phyloP scores from a whole-genome alignment of 805 yeast genomes.

The Starmerella scarabaei region DNA sequence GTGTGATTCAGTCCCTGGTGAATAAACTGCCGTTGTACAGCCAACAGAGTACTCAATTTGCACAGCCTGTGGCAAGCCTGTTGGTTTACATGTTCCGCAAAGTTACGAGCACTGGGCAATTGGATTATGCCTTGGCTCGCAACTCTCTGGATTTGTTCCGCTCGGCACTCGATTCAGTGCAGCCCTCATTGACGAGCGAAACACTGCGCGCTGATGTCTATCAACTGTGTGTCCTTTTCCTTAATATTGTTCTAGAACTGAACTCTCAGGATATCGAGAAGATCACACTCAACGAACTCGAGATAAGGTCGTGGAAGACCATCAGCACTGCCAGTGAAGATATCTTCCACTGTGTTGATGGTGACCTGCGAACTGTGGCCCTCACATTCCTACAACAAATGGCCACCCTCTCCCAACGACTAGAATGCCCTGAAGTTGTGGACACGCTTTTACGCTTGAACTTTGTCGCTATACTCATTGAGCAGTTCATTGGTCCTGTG shows the following conservation, averaged over 20 bases:
- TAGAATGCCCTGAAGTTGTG: conserved; percentile 42
- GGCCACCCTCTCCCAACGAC: conserved; percentile 41
- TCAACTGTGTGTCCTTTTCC: conserved; percentile 52
- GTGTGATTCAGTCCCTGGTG: conserved; percentile 58
- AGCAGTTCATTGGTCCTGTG: conserved; percentile 24
- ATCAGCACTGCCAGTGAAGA: conserved; percentile 61
- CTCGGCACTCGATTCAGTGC: conserved; percentile 61
- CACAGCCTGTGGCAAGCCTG: conserved; percentile 65
- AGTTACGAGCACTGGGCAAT: conserved; percentile 31
- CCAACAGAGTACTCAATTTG: conserved; percentile 48
- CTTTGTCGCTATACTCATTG: conserved; percentile 48
- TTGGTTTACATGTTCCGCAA: conserved; percentile 57
- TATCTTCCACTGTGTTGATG: conserved; percentile 58
- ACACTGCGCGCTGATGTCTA: conserved; percentile 67
- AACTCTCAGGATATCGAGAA: conserved; percentile 23
- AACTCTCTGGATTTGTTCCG: conserved; percentile 53
- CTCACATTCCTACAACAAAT: conserved; percentile 60
- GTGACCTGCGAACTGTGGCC: conserved; percentile 61
- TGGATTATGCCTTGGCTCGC: conserved; percentile 24
- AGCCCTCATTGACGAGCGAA: conserved; percentile 54
- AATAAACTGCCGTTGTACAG: conserved; percentile 69
- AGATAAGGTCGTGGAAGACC: conserved; percentile 46
- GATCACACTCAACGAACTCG: conserved; percentile 42
- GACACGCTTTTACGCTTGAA: conserved; percentile 53
- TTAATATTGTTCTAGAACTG: conserved; percentile 35